Percentiles rank a stretch among this genome's conserved stretches.
Conservation (phyloP, 2,329 filamentous ascomycete species). For the Aschersonia sp. region DNA sequence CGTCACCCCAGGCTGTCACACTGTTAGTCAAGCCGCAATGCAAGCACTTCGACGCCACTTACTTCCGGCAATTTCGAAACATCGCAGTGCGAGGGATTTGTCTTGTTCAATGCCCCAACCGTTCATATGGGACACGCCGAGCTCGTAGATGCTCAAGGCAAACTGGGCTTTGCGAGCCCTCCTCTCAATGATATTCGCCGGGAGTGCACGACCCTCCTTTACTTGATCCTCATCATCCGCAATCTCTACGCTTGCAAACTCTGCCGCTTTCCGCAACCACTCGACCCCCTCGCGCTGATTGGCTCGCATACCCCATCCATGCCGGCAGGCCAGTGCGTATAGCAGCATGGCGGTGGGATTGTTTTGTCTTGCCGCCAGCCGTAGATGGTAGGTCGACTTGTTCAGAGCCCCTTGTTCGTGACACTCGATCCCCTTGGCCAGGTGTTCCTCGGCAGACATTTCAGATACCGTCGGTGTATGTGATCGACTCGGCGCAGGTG, state of each 20-base stretch:
- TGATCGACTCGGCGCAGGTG: conserved; percentile 24
- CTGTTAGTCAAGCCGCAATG: background rate
- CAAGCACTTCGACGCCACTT: conserved; percentile 18
- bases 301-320: conserved; percentile 94
- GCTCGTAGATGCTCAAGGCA: conserved; percentile 86
- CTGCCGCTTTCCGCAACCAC: conserved; percentile 85
- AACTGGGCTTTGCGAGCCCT: conserved; percentile 87
- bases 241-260: conserved; percentile 68
- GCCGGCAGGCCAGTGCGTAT: conserved; percentile 85
- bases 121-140: conserved; percentile 94
- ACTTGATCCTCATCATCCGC: conserved; percentile 61
- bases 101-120: conserved; percentile 96
- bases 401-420: conserved; percentile 79
- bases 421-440: conserved; percentile 76
- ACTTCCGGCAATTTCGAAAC: conserved; percentile 91
- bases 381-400: conserved; percentile 91
- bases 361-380: conserved; percentile 72
- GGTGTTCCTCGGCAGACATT: conserved; percentile 73
- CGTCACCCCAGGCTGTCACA: conserved; percentile 68
- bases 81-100: conserved; percentile 71
- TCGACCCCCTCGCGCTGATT: conserved; percentile 81
- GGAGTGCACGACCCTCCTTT: conserved; percentile 41
- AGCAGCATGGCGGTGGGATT: conserved; percentile 90
- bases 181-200: conserved; percentile 50
- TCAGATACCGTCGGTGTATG: conserved; percentile 46